Base-by-base conservation (phyloP, 1,284 basidiomycete genomes). In the Leccinum subfulvum region DNA sequence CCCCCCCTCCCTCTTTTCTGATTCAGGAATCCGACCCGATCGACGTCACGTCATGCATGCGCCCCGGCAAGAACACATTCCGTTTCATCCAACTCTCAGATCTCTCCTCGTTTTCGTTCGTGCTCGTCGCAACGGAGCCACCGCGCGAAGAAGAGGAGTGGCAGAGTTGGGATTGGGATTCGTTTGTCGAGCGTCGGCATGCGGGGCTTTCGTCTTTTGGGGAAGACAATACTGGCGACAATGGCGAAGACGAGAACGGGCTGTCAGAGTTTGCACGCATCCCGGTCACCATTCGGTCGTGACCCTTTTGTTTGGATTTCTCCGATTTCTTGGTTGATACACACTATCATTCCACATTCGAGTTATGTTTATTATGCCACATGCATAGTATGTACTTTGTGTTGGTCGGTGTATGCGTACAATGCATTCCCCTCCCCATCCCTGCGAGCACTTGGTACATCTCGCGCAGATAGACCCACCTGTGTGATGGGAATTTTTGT, bases 61-160 rank as follows among this genome's bases (percentile, higher is more conserved):
- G n/a, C 13, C 73, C 71, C 1, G 73, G 75, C 9, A 73, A 61
- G 53, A 74, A 76, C 62, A 64, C 65, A 0, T 67, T 74, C 30
- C 71, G 75, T 18, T 73, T 74, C 47, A 75, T 74, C 10, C 74
- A 75, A 9, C 57, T 74, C 2, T 67, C 68, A 0, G 73, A 76
- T 59, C 63, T 76, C 5, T 76, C 73, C 26, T 62, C 65, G 23
- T 75, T 71, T 61, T 56, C 56, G 1, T 74, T 74, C 47, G 60
- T 71, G 8, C 68, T 76, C 49, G 63, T 62, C 11, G 73, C 68
- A 1, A 73, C 68, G 16, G 56, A 66, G 4, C 65, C 62, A 14
- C 62, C 63, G 10, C 66, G 61, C 0, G 65, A 67, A 23, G 71
- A 76, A 9, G 63, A 18, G 21, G 41, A 18, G n/a, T 73, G 67